Conservation (phyloP, 2,329 filamentous ascomycete genomes). For the Penicillium nordicum region DNA sequence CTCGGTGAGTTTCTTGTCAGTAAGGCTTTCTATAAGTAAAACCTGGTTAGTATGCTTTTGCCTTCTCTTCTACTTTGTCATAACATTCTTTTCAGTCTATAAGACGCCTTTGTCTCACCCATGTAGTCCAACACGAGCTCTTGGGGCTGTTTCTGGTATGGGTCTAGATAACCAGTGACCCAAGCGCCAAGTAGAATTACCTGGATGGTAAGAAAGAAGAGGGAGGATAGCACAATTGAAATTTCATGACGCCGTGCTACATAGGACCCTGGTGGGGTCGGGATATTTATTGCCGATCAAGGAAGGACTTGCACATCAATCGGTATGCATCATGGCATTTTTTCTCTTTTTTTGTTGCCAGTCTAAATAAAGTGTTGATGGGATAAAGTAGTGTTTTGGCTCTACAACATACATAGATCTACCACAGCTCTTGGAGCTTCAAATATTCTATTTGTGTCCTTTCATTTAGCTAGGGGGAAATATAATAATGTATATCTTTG, state of each 20-base stretch:
- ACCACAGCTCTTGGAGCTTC: not conserved
- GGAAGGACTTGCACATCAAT: not conserved
- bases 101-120: slow-evolving; percentile 30
- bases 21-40: slow-evolving; percentile 19
- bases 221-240: slow-evolving; percentile 14
- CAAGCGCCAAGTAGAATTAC: slow-evolving; percentile 22
- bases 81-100: slow-evolving; percentile 25
- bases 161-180: slow-evolving; percentile 30
- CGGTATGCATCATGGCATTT: not conserved
- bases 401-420: not conserved
- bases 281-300: not conserved
- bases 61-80: not conserved
- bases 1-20: slow-evolving; percentile 24
- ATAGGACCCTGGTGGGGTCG: not conserved
- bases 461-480: not conserved
- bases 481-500: not conserved
- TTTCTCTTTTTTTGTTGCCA: not conserved
- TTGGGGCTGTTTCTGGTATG: slow-evolving; percentile 28
- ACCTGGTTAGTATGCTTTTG: not conserved
- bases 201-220: slow-evolving; percentile 17
- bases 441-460: not conserved
- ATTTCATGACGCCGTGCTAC: slow-evolving; percentile 6
- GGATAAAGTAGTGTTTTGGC: too few relatives aligned
- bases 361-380: too few relatives aligned
- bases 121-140: slow-evolving; percentile 29